Base-by-base conservation (phyloP, 768 basidiomycete genomes). In the Trametes sanguinea region DNA sequence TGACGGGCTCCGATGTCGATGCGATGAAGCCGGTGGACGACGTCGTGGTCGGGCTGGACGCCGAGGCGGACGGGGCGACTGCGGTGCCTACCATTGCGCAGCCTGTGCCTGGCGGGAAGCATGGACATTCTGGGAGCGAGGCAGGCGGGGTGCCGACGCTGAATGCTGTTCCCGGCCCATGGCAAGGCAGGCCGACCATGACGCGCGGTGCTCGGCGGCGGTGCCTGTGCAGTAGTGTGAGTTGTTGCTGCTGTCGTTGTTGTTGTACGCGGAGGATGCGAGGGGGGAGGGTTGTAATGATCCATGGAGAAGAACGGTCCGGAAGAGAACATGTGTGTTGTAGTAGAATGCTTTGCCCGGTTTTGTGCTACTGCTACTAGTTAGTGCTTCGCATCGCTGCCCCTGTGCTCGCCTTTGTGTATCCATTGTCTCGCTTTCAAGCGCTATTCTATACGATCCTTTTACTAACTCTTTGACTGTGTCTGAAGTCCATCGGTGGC, bases 1-100 rank as follows among this genome's bases (percentile, higher is more conserved):
- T 68, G 2, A 51, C 60, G 6, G 72, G 45, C 61, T 52, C 68
- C 7, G 82, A 84, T 13, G 74, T 53, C 53, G 84, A 85, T 65
- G 84, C 84, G 53, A 88, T 92, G 86, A 92, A 92, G 68, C 90
- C 90, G 13, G 88, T 92, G 3, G 90, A 86, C 16, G 85, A 84
- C 44, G 71, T 71, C n/a, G 73, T 71, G 27, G 40, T 46, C 32
- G 63, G 53, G 42, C 40, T 50, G 47, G 54, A 45, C 32, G 57
- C 44, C 37, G 61, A 62, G 22, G 57, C 56, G 35, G 63, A 62
- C 50, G 52, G 32, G 47, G 66, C 47, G 16, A 32, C 57, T 10
- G 62, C 62, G 9, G 68, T 69, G n/a, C 69, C 68, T 39, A 69
- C 67, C 60, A 58, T 71, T 29, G 51, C 67, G 30, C 62, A 63